Evolutionary conservation across 441 rosid genomes (phyloP), one percentile per base, ranked within the genome.

Genomic region (Gossypium laxum): DNA sequence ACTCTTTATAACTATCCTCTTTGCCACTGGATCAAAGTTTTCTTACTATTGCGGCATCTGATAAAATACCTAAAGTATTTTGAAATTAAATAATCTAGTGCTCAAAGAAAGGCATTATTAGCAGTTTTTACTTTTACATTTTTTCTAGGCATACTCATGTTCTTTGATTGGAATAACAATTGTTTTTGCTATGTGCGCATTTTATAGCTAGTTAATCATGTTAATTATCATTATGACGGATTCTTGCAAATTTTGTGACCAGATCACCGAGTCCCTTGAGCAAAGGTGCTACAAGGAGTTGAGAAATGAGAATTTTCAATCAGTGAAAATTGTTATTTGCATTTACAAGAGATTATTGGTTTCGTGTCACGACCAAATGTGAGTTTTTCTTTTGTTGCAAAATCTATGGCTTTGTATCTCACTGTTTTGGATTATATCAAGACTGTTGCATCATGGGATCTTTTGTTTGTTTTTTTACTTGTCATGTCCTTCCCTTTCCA

Each of bases 201-300:
- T 43, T 18, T 43, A 43, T 43, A 21, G 18, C 12, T 64, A 12
- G 54, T 43, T 64, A 43, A 4, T 64, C 12, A 43, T 52, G 24
- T 38, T 19, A 22, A 18, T 32, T n/a, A 4, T 38, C 43, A 34
- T 38, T 56, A 38, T 34, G 24, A 55, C 41, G n/a, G 30, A 15
- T 70, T 51, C 52, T 45, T 79, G 72, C 70, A 41, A 58, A 69
- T 79, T 74, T 72, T 75, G 45, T 77, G 72, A 71, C 47, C 91
- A 94, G 99, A 94, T 94, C 77, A 82, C 93, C 61, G 77, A 74
- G 69, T 78, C 93, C 64, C 93, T 95, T 22, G 99, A 95, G 82
- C 95, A 94, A 82, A 90, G 89, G 82, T 94, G 93, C 79, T 94
- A 90, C 92, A 94, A 87, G 87, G 98, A 94, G 80, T 67, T 94